Evolutionary conservation across 306 rosid genomes (phyloP).

Genomic region (Rosa chinensis): DNA sequence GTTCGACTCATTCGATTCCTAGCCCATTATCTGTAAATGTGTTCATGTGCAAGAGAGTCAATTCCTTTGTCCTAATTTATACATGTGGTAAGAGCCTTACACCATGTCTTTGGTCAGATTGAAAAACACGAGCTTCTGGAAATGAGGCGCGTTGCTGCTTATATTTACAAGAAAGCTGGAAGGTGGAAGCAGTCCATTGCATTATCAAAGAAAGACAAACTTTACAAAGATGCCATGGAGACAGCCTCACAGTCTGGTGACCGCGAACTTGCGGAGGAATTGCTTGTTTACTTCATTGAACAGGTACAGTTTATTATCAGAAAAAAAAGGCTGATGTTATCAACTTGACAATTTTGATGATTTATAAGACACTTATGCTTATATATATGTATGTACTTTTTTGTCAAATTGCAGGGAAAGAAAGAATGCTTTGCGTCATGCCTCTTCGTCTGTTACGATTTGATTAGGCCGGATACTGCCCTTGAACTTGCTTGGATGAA

Average conservation of each 20-base stretch:
- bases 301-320: constrained; percentile 44
- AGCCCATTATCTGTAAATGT: constrained; percentile 3
- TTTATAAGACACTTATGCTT: not conserved
- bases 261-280: constrained; percentile 97
- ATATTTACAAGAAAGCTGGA: constrained; percentile 96
- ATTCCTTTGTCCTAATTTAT: not conserved
- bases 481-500: constrained; percentile 97
- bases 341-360: not conserved
- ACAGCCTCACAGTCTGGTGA: constrained; percentile 98
- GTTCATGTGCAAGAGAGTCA: constrained; percentile 8
- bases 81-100: constrained; percentile 24
- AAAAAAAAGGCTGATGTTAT: not conserved
- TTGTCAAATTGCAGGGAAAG: constrained; percentile 73
- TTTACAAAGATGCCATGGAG: constrained; percentile 99
- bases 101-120: constrained; percentile 55
- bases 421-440: constrained; percentile 98
- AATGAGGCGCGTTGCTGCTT: constrained; percentile 99
- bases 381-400: not conserved
- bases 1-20: constrained; percentile 41
- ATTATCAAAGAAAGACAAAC: constrained; percentile 95
- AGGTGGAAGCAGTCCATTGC: constrained; percentile 99
- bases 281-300: constrained; percentile 92
- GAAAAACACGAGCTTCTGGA: constrained; percentile 98
- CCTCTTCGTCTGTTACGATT: constrained; percentile 94
- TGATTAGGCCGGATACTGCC: constrained; percentile 78